Conservation (phyloP, 768 basidiomycete species). For the Paxillus rubicundulus region DNA sequence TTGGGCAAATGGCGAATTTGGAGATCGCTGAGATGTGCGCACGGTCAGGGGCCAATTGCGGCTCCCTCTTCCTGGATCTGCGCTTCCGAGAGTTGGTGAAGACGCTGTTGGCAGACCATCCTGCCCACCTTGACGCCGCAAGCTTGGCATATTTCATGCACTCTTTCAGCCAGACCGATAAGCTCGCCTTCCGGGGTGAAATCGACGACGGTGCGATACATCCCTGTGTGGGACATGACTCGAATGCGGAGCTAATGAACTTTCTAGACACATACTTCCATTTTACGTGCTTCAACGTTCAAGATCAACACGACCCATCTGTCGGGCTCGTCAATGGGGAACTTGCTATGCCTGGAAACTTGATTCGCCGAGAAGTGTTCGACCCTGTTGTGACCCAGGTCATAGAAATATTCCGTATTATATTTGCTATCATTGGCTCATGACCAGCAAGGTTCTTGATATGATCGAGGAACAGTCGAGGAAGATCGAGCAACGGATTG, state of each 20-base stretch:
- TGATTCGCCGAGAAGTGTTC: slow-evolving; percentile 81
- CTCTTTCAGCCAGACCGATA: slow-evolving; percentile 86
- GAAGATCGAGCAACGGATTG: slow-evolving; percentile 66
- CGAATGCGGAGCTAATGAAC: slow-evolving; percentile 12
- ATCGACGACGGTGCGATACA: slow-evolving; percentile 64
- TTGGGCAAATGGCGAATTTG: slow-evolving; percentile 74
- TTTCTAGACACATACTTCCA: slow-evolving; percentile 74
- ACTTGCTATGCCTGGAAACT: slow-evolving; percentile 75
- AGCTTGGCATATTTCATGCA: slow-evolving; percentile 88
- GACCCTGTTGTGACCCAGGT: slow-evolving; percentile 85
- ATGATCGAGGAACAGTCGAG: slow-evolving; percentile 75
- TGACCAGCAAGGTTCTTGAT: slow-evolving; percentile 56
- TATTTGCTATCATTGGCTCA: slow-evolving; percentile 7
- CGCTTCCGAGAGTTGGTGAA: slow-evolving; percentile 81
- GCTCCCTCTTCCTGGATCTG: slow-evolving; percentile 83
- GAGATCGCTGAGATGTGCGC: slow-evolving; percentile 92
- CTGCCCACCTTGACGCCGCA: slow-evolving; percentile 77
- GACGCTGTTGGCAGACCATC: slow-evolving; percentile 77
- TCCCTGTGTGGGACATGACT: not conserved
- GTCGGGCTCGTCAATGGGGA: slow-evolving; percentile 84
- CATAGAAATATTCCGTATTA: slow-evolving; percentile 16
- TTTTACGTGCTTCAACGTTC: slow-evolving; percentile 88
- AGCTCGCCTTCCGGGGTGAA: slow-evolving; percentile 70
- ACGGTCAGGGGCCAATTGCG: slow-evolving; percentile 83
- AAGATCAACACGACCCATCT: slow-evolving; percentile 75